Percentiles rank a stretch among this genome's conserved stretches.
These are phyloP conservation scores for Knufia petricola DNA, from an alignment of 2,329 filamentous ascomycete genomes.

Conservation along the genomic window DNA sequence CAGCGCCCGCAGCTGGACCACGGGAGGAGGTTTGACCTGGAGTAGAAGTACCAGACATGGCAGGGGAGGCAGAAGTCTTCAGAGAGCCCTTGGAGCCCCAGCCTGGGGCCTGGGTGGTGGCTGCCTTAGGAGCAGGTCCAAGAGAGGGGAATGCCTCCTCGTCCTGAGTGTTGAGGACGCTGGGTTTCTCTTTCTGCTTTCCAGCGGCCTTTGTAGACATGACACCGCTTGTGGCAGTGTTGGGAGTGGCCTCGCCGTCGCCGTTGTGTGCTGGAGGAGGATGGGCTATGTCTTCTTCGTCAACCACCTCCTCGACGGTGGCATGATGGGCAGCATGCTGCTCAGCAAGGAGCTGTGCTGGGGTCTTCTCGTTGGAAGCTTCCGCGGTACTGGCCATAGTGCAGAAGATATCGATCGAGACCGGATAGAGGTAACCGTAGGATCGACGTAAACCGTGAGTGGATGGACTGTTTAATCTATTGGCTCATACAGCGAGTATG, in stretches of 20 bases:
- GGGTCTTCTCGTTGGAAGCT: conserved; percentile 30
- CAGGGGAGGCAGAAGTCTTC: conserved; percentile 39
- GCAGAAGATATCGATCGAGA: background rate
- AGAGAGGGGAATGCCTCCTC: conserved; percentile 92
- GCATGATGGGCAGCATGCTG: conserved; percentile 50
- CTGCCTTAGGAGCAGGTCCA: conserved; percentile 64
- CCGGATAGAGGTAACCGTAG: conserved; percentile 10
- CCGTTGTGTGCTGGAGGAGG: conserved; percentile 42
- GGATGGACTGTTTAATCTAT: background rate
- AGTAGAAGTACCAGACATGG: conserved; percentile 49
- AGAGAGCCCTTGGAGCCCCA: conserved; percentile 38
- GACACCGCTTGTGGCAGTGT: conserved; percentile 33
- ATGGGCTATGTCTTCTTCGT: conserved; percentile 63
- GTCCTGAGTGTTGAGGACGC: conserved; percentile 67
- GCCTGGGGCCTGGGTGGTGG: conserved; percentile 60
- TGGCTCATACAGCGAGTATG: conserved; percentile 4
- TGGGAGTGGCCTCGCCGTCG: conserved; percentile 18
- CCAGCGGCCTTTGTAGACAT: conserved; percentile 55
- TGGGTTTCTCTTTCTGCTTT: conserved; percentile 50
- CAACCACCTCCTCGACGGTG: conserved; percentile 69
- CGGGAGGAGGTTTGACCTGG: conserved; percentile 56
- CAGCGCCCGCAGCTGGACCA: conserved; percentile 32
- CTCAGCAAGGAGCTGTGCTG: conserved; percentile 45
- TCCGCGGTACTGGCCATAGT: conserved; percentile 12
- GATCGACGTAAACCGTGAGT: conserved; percentile 9